Evolutionary conservation across 1,139 yeast species (phyloP).

Genomic region (Neolecta irregularis): DNA sequence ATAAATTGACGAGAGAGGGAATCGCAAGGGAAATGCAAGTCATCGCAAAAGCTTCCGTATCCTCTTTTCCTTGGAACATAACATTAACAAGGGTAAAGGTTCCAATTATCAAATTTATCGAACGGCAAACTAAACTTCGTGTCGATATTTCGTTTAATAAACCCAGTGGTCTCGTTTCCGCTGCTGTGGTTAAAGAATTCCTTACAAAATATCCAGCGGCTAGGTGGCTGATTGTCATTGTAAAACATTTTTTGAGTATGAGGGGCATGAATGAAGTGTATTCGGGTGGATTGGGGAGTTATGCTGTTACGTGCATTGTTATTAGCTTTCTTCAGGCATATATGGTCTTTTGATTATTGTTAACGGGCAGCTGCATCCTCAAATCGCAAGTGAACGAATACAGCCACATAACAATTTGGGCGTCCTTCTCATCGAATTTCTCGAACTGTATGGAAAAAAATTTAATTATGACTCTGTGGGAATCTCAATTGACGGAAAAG

Average conservation of each 20-base stretch:
- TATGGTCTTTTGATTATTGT: neutral
- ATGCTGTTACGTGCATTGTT: conserved; percentile 74
- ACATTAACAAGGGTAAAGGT: too few species aligned
- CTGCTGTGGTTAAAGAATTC: conserved; percentile 67
- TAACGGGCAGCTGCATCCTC: conserved; percentile 47
- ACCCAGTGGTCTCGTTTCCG: conserved; percentile 74
- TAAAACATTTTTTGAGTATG: conserved; percentile 74
- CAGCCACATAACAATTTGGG: conserved; percentile 68
- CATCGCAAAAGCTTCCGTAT: conserved; percentile 75
- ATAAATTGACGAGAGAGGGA: conserved; percentile 45
- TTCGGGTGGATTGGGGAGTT: conserved; percentile 93
- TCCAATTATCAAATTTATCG: conserved; percentile 88
- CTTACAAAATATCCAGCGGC: conserved; percentile 58
- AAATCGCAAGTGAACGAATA: conserved; percentile 51
- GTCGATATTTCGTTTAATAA: conserved; percentile 88
- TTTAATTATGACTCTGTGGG: conserved; percentile 76
- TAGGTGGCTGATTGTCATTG: conserved; percentile 66
- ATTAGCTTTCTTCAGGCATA: conserved; percentile 53
- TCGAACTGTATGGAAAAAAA: conserved; percentile 85
- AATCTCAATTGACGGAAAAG: conserved; percentile 35
- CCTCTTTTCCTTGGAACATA: too few species aligned
- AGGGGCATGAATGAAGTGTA: conserved; percentile 81
- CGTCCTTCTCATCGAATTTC: conserved; percentile 74
- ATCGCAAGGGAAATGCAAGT: conserved; percentile 69
- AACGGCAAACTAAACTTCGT: conserved; percentile 52